phyloP scores from a whole-genome alignment of 495 filamentous ascomycete genomes.

The Penicillium fimorum region DNA sequence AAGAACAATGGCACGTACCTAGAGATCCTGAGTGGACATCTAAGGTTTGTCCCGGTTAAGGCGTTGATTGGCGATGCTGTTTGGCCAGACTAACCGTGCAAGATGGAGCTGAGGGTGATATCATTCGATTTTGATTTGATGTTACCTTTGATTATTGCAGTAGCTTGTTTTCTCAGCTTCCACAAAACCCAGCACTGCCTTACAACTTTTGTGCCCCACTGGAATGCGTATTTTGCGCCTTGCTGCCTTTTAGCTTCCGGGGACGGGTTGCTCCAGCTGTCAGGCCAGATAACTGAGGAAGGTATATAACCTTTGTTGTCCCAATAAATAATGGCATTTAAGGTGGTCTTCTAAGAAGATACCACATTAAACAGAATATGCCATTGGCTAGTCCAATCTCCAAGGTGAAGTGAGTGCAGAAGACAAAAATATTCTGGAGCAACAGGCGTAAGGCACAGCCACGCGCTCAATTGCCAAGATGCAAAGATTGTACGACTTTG shows the following conservation, averaged over 20 bases:
- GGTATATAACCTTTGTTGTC: background rate
- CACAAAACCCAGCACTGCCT: slow-evolving; percentile 1
- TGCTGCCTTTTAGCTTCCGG: background rate
- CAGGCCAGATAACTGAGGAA: background rate
- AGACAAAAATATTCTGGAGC: background rate
- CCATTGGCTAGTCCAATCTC: background rate
- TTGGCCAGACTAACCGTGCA: slow-evolving; percentile 14
- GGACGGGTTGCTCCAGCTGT: background rate
- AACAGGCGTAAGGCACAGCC: background rate
- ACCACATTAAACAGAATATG: background rate
- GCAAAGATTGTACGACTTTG: background rate
- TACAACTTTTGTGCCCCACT: slow-evolving; percentile 16
- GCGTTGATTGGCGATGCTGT: slow-evolving; percentile 17
- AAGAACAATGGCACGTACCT: background rate
- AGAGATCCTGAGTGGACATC: background rate
- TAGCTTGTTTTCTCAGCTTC: slow-evolving; percentile 5
- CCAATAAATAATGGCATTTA: background rate
- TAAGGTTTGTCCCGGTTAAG: background rate
- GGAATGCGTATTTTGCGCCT: slow-evolving; percentile 69
- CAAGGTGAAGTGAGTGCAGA: background rate
- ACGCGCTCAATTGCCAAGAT: background rate
- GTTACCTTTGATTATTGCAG: background rate
- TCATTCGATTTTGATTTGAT: slow-evolving; percentile 9
- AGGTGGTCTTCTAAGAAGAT: background rate
- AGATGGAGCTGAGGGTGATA: slow-evolving; percentile 12